Evolutionary conservation across 2,329 filamentous ascomycete genomes (phyloP), one percentile per base, ranked within the genome.

Genomic region (Aspergillus sp.): DNA sequence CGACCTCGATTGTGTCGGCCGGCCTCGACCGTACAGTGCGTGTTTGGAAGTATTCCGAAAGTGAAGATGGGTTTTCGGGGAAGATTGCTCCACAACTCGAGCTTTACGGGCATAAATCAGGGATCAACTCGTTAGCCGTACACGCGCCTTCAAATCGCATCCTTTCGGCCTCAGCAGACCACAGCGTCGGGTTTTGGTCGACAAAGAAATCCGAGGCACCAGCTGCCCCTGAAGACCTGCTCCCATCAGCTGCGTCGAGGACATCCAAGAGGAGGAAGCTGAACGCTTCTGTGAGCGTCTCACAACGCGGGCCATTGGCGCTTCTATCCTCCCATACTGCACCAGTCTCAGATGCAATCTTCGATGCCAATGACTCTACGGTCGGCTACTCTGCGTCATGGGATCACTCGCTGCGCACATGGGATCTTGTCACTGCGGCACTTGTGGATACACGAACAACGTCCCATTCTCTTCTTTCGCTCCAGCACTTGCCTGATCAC

Each of bases 361-460:
- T 99, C 79, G 91, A 96, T 75, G 88, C 88, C 4, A 82, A 86
- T 54, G 93, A 98, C 75, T 77, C 87, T 11, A 96, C 91, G 13
- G 91, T 97, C 41, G 93, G 90, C 47, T 98, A 99, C 80, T 93
- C 91, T 1, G 86, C 88, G 20, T 96, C 92, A 17, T 89, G 90
- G 78, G 96, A 99, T 78, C 93, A 96, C 80, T 90, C 90, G 1
- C 80, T 98, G 66, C 88, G 89, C 63, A 98, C 95, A 0, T 89
- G 96, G 78, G 95, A 99, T 78, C 83, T 99, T 47, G 88, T 92
- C 0, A 97, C 93, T 1, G 82, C 85, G 54, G 80, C 82, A 27
- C 84, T 90, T 58, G 91, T 98, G 42, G 90, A 91, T 70, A 91
- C 90, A 4, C 83, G 95, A 56, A 89, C 90, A 1, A 95, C 92